phyloP scores from a whole-genome alignment of 2,329 filamentous ascomycete species.

The Leptosphaerulina australis region DNA sequence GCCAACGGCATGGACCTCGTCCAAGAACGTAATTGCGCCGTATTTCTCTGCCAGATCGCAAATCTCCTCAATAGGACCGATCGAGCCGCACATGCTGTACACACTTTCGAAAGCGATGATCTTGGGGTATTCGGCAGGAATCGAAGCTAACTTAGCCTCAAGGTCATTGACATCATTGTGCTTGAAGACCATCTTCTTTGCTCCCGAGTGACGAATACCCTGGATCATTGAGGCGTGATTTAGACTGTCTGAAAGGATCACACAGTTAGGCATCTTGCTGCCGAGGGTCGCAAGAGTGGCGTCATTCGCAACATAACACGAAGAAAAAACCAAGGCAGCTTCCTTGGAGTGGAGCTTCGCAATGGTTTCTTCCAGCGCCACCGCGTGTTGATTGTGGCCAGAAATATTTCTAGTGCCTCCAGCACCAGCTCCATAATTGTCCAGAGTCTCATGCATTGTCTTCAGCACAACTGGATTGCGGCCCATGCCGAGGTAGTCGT shows the following conservation, averaged over 20 bases:
- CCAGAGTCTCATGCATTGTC: constrained; percentile 92
- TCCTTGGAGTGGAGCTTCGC: constrained; percentile 93
- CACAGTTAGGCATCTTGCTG: constrained; percentile 93
- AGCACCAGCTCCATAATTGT: constrained; percentile 92
- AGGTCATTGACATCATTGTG: constrained; percentile 96
- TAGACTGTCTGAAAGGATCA: constrained; percentile 95
- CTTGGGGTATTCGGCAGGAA: constrained; percentile 86
- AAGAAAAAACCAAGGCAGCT: constrained; percentile 90
- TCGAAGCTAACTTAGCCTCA: constrained; percentile 86
- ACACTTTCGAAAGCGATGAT: constrained; percentile 99
- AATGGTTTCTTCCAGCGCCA: constrained; percentile 79
- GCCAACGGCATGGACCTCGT: constrained; percentile 98
- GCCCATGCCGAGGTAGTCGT: constrained; percentile 98
- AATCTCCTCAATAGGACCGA: constrained; percentile 93
- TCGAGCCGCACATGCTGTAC: constrained; percentile 98
- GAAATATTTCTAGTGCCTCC: constrained; percentile 98
- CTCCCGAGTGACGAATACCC: constrained; percentile 95
- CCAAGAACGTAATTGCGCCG: constrained; percentile 93
- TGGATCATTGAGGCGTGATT: constrained; percentile 99
- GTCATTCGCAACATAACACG: constrained; percentile 98
- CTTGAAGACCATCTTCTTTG: constrained; percentile 97
- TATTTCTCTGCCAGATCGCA: constrained; percentile 98
- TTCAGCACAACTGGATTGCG: constrained; percentile 84
- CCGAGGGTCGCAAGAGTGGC: constrained; percentile 95
- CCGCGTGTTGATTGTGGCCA: constrained; percentile 93